A percentile compares a stretch with the other conserved stretches of the same genome.
Evolutionary conservation across 1,284 basidiomycete genomes (phyloP).

Genomic region (Leccinum cinnamomeum): DNA sequence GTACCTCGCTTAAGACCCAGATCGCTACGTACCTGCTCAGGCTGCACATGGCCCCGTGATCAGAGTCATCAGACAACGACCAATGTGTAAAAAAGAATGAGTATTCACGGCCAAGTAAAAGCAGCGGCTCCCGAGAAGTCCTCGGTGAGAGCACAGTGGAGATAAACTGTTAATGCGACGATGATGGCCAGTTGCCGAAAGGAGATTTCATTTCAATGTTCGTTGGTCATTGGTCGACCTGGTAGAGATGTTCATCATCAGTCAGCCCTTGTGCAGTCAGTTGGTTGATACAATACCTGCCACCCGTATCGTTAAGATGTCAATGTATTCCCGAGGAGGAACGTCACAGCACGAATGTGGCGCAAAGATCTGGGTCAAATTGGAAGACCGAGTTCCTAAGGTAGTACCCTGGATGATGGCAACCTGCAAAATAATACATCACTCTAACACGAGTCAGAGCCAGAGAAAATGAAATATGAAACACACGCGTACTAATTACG

Average conservation of each 20-base stretch:
- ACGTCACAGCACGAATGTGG: not conserved
- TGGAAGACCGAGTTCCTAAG: not conserved
- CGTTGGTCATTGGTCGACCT: not conserved
- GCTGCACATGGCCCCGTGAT: not conserved
- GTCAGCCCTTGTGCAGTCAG: not conserved
- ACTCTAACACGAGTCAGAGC: not conserved
- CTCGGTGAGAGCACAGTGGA: not conserved
- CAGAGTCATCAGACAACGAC: not conserved
- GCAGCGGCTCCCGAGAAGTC: not conserved
- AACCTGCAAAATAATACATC: not conserved
- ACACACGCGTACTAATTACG: not conserved
- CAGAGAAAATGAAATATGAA: not conserved
- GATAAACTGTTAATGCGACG: conserved; percentile 10
- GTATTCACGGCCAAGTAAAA: not conserved
- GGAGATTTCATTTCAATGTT: not conserved
- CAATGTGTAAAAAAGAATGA: not conserved
- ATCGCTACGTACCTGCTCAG: not conserved
- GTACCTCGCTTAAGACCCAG: not conserved
- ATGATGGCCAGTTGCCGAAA: not conserved
- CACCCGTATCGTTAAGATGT: not conserved
- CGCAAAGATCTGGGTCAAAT: not conserved
- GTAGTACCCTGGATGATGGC: not conserved
- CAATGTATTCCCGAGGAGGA: conserved; percentile 5
- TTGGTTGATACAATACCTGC: not conserved
- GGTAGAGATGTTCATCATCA: not conserved